Evolutionary conservation across 371 early-diverging fungal genomes (phyloP).

Genomic region (Nosema muscidifuracis): DNA sequence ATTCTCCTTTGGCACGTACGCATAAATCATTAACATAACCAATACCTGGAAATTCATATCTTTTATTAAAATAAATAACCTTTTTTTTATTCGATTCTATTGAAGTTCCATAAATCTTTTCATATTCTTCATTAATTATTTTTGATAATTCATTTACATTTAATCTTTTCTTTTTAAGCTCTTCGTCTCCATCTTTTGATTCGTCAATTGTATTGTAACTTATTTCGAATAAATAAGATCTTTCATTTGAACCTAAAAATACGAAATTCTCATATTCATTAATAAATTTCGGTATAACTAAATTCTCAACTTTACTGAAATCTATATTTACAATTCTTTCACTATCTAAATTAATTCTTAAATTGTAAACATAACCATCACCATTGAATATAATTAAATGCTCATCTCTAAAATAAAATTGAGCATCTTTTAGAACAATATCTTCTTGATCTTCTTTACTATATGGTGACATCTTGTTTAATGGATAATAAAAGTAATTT

Average conservation of each 20-base stretch:
- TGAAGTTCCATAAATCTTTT: not conserved
- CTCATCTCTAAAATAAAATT: not conserved
- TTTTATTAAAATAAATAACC: not conserved
- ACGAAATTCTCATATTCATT: not conserved
- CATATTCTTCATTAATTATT: conserved; percentile 15
- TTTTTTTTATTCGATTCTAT: not conserved
- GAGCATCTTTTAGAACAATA: not conserved
- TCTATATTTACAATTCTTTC: conserved; percentile 16
- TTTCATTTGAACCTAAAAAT: conserved; percentile 23
- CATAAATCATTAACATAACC: conserved; percentile 16
- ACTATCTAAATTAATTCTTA: conserved; percentile 12
- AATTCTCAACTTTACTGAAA: not conserved
- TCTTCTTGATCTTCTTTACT: not conserved
- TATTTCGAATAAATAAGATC: conserved; percentile 10
- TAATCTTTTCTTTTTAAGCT: not conserved
- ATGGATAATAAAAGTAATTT: not conserved
- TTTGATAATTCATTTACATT: not conserved
- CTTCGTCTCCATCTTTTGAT: not conserved
- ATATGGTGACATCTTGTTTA: conserved; percentile 27
- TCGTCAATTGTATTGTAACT: not conserved
- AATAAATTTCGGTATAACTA: not conserved
- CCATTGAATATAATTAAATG: conserved; percentile 17
- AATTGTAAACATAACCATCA: conserved; percentile 10
- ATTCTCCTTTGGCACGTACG: not conserved
- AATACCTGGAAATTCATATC: conserved; percentile 14